These are phyloP conservation scores for Ophiostoma ips DNA, from an alignment of 2,329 filamentous ascomycete species.

Conservation along the genomic window DNA sequence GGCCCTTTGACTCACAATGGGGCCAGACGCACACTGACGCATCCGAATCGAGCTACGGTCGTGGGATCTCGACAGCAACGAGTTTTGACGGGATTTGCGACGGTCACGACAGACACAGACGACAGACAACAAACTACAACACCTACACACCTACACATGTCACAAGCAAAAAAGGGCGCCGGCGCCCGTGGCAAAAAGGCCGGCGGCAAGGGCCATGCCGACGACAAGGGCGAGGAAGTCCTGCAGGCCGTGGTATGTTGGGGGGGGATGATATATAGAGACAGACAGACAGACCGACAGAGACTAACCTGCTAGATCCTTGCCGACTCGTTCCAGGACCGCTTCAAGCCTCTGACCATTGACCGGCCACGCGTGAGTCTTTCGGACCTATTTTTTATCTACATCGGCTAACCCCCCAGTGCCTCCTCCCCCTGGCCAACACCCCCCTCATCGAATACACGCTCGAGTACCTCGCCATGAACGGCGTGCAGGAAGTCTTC, in stretches of 20 bases:
- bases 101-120: neutral
- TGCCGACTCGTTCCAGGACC: conserved; percentile 85
- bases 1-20: too few species aligned
- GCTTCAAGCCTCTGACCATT: conserved; percentile 79
- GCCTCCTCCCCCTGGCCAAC: conserved; percentile 84
- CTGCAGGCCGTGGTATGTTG: conserved; percentile 41
- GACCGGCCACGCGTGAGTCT: conserved; percentile 73
- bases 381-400: too few species aligned
- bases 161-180: conserved; percentile 17
- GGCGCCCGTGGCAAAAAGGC: conserved; percentile 34
- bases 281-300: neutral
- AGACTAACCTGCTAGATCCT: conserved; percentile 36
- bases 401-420: conserved; percentile 42
- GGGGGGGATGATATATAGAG: too few species aligned
- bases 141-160: conserved; percentile 22
- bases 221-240: conserved; percentile 45
- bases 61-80: too few species aligned
- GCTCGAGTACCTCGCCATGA: conserved; percentile 87
- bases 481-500: conserved; percentile 86
- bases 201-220: conserved; percentile 30
- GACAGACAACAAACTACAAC: neutral
- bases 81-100: neutral
- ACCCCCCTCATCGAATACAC: conserved; percentile 95
- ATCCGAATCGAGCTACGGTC: neutral
- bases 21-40: too few species aligned